Evolutionary conservation across 75 land plant species (phyloP).

Genomic region (Ceratopteris richardii): DNA sequence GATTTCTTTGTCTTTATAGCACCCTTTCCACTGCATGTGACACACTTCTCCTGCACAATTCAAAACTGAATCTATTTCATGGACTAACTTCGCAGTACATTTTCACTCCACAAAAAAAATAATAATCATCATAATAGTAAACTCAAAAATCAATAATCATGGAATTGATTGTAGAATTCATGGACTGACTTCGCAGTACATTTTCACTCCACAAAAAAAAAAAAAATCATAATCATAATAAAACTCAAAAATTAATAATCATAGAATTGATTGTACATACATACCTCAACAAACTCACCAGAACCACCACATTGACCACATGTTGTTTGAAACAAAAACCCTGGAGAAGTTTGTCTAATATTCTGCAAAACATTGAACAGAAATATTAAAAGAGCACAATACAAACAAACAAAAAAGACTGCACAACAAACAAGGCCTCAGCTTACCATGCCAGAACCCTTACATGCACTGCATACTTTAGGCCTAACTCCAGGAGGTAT

Average conservation of each 20-base stretch:
- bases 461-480: conserved; percentile 19
- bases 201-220: not conserved
- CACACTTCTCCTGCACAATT: conserved; percentile 25
- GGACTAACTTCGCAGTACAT: too few species aligned
- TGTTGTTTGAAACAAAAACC: conserved; percentile 26
- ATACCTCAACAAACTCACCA: conserved; percentile 28
- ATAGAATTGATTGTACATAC: too few species aligned
- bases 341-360: conserved; percentile 14
- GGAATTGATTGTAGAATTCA: too few species aligned
- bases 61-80: not conserved
- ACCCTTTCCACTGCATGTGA: conserved; percentile 22
- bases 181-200: too few species aligned
- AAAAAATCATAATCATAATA: not conserved
- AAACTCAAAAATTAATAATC: too few species aligned
- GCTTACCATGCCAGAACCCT: conserved; percentile 24
- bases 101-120: not conserved
- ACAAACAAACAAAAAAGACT: conserved; percentile 3
- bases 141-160: too few species aligned
- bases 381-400: not conserved
- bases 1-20: conserved; percentile 16
- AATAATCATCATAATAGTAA: not conserved
- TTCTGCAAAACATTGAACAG: conserved; percentile 13
- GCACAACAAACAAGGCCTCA: not conserved
- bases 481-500: conserved; percentile 28
- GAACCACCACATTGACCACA: conserved; percentile 29